Base-by-base conservation (phyloP, 2,329 filamentous ascomycete species). In the Cytospora paraplurivora region DNA sequence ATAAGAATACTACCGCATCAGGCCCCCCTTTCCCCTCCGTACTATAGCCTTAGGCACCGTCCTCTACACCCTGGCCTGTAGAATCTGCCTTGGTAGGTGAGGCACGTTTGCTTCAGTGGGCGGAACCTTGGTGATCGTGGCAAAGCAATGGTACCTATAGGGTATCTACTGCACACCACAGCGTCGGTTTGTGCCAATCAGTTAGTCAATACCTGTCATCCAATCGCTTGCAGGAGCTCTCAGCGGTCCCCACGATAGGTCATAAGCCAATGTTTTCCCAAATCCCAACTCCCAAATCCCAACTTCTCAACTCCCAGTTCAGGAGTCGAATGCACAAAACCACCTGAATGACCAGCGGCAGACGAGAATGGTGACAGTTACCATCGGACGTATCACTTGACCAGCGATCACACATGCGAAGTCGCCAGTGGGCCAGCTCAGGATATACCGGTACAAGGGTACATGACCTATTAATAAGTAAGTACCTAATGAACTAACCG, bases 101-200 rank as follows among this genome's bases (percentile, higher is more conserved):
- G 10, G 10, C 21, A 19, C 13, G 47, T 59, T 44, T 17, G 12
- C 27, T 13, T 11, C 11, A 1, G n/a, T 55, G 19, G 21, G 49
- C 17, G n/a, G 27, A 21, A 13, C 44, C 21, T 8, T 12, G 17
- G n/a, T n/a, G 6, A n/a, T 44, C 17, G 17, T 19, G 32, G 8
- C 38, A 37, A 49, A 44, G 17, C 41, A 3, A 5, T 49, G 27
- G 8, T 35, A 32, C 38, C 13, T n/a, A 44, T n/a, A 13, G 12
- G 15, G 49, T 33, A n/a, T 27, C 27, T 3, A 52, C 13, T 19
- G 12, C 11, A 35, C 11, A 51, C 52, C 52, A 37, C 33, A 54
- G 52, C 52, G 17, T 38, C 17, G 55, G 51, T 51, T 4, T 21
- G 59, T 15, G 6, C 19, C 19, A 55, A 55, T 55, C 59, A 50